These are phyloP conservation scores for Nymphaea thermarum DNA, from an alignment of 164 flowering plant genomes.

Conservation along the genomic window DNA sequence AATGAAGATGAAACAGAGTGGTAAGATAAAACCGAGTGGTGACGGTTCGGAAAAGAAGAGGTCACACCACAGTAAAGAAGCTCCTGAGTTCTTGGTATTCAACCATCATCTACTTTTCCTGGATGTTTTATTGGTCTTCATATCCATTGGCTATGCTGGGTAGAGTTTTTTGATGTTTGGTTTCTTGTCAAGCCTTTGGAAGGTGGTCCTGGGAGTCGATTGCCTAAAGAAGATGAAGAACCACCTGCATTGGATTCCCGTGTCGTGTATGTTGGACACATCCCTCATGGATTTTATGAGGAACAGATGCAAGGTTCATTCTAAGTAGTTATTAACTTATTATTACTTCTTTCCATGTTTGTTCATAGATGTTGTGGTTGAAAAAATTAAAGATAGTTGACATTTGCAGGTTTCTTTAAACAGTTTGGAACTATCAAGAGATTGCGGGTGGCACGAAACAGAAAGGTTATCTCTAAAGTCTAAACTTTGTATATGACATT, in stretches of 20 bases:
- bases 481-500: neutral
- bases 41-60: too few species aligned
- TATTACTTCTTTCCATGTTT: neutral
- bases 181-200: conserved; percentile 45
- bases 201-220: conserved; percentile 59
- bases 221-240: conserved; percentile 18
- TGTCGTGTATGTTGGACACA: conserved; percentile 73
- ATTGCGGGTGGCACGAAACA: conserved; percentile 66
- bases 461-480: conserved; percentile 39
- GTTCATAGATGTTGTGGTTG: neutral
- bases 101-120: neutral
- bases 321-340: neutral
- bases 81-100: conserved; percentile 42
- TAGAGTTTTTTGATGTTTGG: neutral
- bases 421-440: conserved; percentile 73
- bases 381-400: too few species aligned
- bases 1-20: neutral
- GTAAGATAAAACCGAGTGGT: too few species aligned
- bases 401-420: conserved; percentile 47
- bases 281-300: conserved; percentile 93
- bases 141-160: neutral
- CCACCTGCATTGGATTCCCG: conserved; percentile 34
- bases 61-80: conserved; percentile 11
- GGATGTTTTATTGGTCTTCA: neutral
- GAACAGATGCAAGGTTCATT: conserved; percentile 66